These are phyloP conservation scores for Pittosporum tobira DNA, from an alignment of 129 eudicot species.

Conservation along the genomic window DNA sequence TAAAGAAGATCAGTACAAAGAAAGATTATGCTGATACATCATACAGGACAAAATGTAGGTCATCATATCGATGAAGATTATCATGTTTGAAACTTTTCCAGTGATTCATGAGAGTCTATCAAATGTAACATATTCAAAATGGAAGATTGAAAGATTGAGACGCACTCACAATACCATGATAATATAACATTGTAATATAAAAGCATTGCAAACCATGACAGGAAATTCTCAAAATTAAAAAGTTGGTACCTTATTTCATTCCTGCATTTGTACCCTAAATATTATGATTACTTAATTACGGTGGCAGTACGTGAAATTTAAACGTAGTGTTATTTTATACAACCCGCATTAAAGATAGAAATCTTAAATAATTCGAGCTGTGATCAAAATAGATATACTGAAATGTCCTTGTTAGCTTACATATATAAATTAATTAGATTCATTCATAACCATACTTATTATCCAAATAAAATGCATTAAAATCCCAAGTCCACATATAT, in stretches of 20 bases:
- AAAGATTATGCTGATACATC: neutral
- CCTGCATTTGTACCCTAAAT: no score
- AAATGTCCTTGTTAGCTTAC: no score
- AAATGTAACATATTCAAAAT: neutral
- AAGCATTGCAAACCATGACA: no score
- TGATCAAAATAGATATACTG: no score
- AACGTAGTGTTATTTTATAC: no score
- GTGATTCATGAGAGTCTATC: neutral
- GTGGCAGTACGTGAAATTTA: no score
- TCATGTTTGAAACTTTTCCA: neutral
- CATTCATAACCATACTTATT: neutral
- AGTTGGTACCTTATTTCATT: neutral
- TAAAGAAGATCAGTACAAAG: neutral
- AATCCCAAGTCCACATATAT: neutral
- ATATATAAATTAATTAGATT: no score
- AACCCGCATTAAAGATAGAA: no score
- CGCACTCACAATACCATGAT: neutral
- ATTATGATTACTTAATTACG: no score
- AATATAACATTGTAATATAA: no score
- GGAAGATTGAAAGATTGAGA: neutral
- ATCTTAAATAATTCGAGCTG: no score
- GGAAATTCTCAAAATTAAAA: neutral
- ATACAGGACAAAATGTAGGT: conserved; percentile 7
- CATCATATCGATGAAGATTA: no score
- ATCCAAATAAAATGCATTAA: neutral